Evolutionary conservation across 495 filamentous ascomycete genomes (phyloP), one percentile per base, ranked within the genome.

Genomic region (Penicillium psychrofluorescens): DNA sequence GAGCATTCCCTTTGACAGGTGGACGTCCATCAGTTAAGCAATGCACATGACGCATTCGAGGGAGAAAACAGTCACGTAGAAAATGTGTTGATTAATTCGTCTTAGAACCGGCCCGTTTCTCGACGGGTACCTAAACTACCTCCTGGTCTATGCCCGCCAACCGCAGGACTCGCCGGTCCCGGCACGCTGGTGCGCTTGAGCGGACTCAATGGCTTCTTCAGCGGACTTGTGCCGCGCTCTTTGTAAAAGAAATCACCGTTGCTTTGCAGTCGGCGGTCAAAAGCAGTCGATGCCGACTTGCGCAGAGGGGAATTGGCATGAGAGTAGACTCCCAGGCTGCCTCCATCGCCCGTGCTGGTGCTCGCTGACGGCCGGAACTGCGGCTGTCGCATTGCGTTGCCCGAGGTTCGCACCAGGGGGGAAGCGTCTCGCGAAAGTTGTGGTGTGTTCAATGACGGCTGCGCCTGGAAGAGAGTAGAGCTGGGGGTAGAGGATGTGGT

Each of bases 271-370:
- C 66, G 54, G 15, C 62, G 65, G 2, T 66, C 63, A 38, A 75
- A 63, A n/a, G 67, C 61, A 11, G 68, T 62, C 10, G 74, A 70
- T 13, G 64, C 60, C 13, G 71, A 69, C 38, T 90, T 91, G 46
- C 85, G 79, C 27, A 94, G 66, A 10, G 88, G 88, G 9, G 86
- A 90, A 41, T 84, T 83, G n/a, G 82, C 78, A 59, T 94, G 86
- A 1, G 78, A 80, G 64, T 78, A 90, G 6, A 91, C 71, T 7
- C 88, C 88, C 28, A 95, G 68, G 58, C 78, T 91, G 11, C 90
- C 90, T 35, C 90, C 89, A 54, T 85, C 81, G 5, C 82, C 75
- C 9, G 62, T 64, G 22, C 59, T 58, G 1, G 62, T 22, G 22
- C 22, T 22, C 2, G 57, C 8, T 63, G 54, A 4, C 63, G 64